Percentiles rank a stretch among this genome's conserved stretches.
phyloP scores from a whole-genome alignment of 495 filamentous ascomycete genomes.

The Penicillium odoratum region DNA sequence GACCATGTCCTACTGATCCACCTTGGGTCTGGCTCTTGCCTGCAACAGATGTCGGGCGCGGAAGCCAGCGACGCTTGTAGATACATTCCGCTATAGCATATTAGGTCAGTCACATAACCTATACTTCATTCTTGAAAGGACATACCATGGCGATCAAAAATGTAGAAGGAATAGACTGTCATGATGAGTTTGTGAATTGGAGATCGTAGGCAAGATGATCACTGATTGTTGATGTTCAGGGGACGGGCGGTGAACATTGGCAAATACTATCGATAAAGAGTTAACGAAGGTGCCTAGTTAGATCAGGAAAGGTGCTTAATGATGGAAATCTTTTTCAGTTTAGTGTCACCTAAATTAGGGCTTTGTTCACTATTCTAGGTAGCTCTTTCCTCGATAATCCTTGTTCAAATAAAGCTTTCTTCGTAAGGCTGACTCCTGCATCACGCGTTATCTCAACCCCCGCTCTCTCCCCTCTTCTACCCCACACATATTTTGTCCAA shows the following conservation, averaged over 20 bases:
- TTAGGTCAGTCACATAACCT: not conserved
- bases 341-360: slow-evolving; percentile 3
- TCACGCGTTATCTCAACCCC: slow-evolving; percentile 24
- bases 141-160: slow-evolving; percentile 97
- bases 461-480: slow-evolving; percentile 24
- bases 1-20: slow-evolving; percentile 33
- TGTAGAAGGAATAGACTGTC: slow-evolving; percentile 97
- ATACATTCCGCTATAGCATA: slow-evolving; percentile 81
- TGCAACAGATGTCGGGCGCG: slow-evolving; percentile 44
- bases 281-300: slow-evolving; percentile 22
- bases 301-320: not conserved
- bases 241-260: slow-evolving; percentile 28
- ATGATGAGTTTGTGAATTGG: slow-evolving; percentile 48
- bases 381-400: slow-evolving; percentile 7
- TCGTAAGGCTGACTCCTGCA: slow-evolving; percentile 30
- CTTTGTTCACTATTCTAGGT: not conserved
- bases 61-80: slow-evolving; percentile 81
- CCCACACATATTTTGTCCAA: slow-evolving; percentile 20
- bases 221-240: slow-evolving; percentile 30
- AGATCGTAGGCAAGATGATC: not conserved
- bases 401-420: slow-evolving; percentile 12
- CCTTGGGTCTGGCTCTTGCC: slow-evolving; percentile 38
- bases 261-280: slow-evolving; percentile 27
- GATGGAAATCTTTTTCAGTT: not conserved
- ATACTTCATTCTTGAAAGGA: not conserved